Evolutionary conservation across 2,329 filamentous ascomycete species (phyloP), one percentile per base, ranked within the genome.

Genomic region (Waltergamsia citrina): DNA sequence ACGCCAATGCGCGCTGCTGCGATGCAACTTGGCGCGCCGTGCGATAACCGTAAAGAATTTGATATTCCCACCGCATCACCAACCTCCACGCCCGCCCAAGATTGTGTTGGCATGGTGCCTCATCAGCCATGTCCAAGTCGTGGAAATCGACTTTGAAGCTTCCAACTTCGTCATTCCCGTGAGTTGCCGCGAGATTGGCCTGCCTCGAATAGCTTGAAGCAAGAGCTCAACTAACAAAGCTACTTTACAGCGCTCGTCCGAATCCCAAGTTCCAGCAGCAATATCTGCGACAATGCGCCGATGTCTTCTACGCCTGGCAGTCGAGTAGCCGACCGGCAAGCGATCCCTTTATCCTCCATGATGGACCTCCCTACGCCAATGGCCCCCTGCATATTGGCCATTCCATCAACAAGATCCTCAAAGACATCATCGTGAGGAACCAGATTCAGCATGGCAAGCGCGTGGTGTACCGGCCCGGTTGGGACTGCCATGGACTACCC

Each of bases 301-400:
- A 94, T 62, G 80, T 88, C 34, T 71, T 95, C 11, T 98, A 96
- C 63, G 64, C 74, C 50, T 95, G 88, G 88, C 92, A 98, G 65
- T 67, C 69, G 41, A 54, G 57, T 36, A 60, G 67, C 39, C 61
- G 75, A 42, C 63, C 72, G 4, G 59, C 17, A 11, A 70, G 29
- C 23, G 59, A 74, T 28, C 66, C 70, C 0, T 98, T 96, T 44
- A 65, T 87, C 3, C 67, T 98, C 7, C 92, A 96, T 52, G 92
- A 98, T 76, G 92, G 92, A 1, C 92, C 92, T 0, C 92, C 92
- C 0, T 98, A 96, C 55, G 92, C 92, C 42, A 98, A 98, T 61
- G 92, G 92, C 11, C 74, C 72, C 29, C 71, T 98, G 8, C 92
- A 98, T 51, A 78, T 93, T 40, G 92, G 92, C 3, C 92, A 98